These are phyloP conservation scores for Aspergillus neoniger DNA, from an alignment of 2,329 filamentous ascomycete species.

Conservation along the genomic window DNA sequence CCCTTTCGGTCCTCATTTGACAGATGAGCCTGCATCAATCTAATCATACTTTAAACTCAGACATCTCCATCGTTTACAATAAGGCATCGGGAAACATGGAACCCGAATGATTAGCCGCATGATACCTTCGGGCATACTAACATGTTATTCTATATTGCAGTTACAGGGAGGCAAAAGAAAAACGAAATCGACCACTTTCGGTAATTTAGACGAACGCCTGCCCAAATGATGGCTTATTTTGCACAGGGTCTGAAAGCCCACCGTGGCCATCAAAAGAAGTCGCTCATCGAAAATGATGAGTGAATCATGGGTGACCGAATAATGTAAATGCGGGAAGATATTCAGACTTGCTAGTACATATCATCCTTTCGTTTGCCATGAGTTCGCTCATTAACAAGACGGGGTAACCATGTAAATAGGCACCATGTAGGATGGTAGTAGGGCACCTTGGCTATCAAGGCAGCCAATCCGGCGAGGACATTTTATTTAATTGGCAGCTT, in stretches of 20 bases:
- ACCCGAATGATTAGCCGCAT: background rate
- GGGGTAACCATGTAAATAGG: background rate
- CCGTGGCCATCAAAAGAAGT: background rate
- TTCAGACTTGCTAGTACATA: background rate
- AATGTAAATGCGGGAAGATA: background rate
- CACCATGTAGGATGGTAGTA: background rate
- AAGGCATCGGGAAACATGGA: background rate
- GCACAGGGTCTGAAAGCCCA: background rate
- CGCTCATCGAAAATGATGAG: background rate
- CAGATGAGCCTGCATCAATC: background rate
- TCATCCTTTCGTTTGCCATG: background rate
- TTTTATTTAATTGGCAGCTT: background rate
- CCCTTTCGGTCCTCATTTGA: background rate
- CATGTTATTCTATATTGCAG: background rate
- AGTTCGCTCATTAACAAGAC: background rate
- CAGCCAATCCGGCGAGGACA: background rate
- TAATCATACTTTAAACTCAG: background rate
- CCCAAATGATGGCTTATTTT: background rate
- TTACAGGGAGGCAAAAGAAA: background rate
- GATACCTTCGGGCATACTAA: background rate
- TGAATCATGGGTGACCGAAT: background rate
- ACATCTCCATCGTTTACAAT: background rate
- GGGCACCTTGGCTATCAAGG: background rate
- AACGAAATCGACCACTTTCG: background rate
- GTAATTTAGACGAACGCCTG: background rate